Percentiles rank a stretch among this genome's conserved stretches.
These are phyloP conservation scores for Didymella arachidicola DNA, from an alignment of 2,329 filamentous ascomycete genomes.

Conservation along the genomic window DNA sequence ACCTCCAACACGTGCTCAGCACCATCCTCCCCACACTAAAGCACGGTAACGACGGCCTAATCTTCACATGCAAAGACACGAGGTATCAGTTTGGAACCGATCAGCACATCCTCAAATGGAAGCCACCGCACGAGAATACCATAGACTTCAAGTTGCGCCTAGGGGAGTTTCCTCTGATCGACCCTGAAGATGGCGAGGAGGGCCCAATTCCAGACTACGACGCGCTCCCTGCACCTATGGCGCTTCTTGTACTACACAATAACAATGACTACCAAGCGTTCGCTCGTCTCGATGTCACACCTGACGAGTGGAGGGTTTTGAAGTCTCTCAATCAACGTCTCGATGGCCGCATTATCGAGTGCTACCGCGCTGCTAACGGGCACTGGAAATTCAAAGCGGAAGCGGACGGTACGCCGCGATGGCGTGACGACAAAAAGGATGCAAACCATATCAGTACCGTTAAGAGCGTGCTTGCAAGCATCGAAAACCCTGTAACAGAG, in stretches of 20 bases:
- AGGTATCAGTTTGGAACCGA: conserved; percentile 92
- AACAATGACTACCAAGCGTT: conserved; percentile 71
- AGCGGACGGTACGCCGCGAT: conserved; percentile 67
- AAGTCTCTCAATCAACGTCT: conserved; percentile 77
- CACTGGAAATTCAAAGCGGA: conserved; percentile 77
- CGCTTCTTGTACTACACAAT: conserved; percentile 74
- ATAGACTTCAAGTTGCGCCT: conserved; percentile 88
- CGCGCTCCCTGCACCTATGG: conserved; percentile 70
- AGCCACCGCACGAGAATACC: conserved; percentile 92
- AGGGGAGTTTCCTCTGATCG: conserved; percentile 72
- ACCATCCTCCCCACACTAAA: conserved; percentile 82
- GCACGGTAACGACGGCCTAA: conserved; percentile 95
- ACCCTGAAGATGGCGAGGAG: conserved; percentile 73
- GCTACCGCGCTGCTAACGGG: conserved; percentile 76
- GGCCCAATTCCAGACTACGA: conserved; percentile 79
- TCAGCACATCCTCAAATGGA: conserved; percentile 96
- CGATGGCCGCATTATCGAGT: conserved; percentile 90
- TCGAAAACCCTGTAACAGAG: conserved; percentile 83
- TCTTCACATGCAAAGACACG: conserved; percentile 93
- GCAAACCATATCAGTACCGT: conserved; percentile 90
- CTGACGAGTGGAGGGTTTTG: conserved; percentile 82
- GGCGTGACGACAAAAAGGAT: conserved; percentile 90
- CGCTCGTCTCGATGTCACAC: conserved; percentile 70
- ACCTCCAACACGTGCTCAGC: conserved; percentile 78
- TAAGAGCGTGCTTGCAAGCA: conserved; percentile 86